Percentiles rank a stretch among this genome's conserved stretches.
Conservation (phyloP, 2,329 filamentous ascomycete genomes). For the Ceratocystis smalleyi region DNA sequence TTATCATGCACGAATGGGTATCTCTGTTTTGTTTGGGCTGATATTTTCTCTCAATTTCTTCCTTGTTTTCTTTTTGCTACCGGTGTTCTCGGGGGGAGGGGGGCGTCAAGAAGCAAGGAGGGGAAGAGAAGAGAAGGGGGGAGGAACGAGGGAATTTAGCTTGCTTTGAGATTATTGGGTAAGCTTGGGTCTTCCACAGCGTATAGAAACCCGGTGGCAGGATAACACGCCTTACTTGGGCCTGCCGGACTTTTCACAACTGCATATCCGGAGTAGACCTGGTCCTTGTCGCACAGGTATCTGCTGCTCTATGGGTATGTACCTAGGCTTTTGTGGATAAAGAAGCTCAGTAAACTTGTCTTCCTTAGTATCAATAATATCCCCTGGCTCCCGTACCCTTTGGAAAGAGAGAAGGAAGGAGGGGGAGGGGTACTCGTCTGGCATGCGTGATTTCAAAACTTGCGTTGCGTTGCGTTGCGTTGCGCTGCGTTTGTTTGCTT, state of each 20-base stretch:
- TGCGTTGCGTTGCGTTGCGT: too few relatives aligned
- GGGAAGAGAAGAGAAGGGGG: neutral
- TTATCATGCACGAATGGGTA: neutral
- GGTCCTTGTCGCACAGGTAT: neutral
- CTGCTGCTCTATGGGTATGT: neutral
- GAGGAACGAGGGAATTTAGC: neutral
- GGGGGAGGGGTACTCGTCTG: too few relatives aligned
- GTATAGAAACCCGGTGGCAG: neutral
- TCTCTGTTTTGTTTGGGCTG: neutral
- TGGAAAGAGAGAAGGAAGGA: too few relatives aligned
- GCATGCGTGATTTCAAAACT: too few relatives aligned
- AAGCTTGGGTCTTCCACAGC: neutral
- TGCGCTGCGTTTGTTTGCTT: neutral
- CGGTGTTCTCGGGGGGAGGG: neutral
- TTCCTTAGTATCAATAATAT: neutral
- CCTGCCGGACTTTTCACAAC: neutral
- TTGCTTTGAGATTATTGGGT: neutral
- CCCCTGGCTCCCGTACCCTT: neutral
- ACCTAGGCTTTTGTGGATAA: too few relatives aligned
- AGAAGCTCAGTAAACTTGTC: neutral
- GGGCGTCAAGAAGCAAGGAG: too few relatives aligned
- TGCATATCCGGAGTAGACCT: constrained; percentile 3
- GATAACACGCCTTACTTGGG: neutral
- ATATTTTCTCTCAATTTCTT: neutral
- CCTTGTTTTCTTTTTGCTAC: neutral